phyloP scores from a whole-genome alignment of 2,329 filamentous ascomycete genomes.

The Fusarium camptoceras region DNA sequence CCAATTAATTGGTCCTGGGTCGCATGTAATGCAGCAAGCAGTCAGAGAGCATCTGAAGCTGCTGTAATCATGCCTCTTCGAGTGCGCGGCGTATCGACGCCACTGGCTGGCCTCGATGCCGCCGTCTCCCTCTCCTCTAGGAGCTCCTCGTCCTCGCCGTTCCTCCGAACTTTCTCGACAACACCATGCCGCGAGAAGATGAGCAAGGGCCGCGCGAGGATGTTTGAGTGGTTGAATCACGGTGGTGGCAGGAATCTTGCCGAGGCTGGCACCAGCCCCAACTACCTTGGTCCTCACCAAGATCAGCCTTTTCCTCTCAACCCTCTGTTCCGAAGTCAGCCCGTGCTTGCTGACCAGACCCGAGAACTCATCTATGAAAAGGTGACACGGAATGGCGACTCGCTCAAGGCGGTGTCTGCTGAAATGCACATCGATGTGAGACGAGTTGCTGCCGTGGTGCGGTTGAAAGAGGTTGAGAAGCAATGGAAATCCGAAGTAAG shows the following conservation, averaged over 20 bases:
- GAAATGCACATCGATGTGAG: conserved; percentile 83
- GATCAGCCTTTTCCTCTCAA: conserved; percentile 80
- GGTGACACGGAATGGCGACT: conserved; percentile 73
- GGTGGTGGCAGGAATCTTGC: conserved; percentile 42
- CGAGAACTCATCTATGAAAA: conserved; percentile 79
- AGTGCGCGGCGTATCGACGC: conserved; percentile 46
- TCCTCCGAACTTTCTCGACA: conserved; percentile 54
- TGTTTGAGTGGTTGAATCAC: conserved; percentile 55
- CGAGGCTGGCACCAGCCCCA: conserved; percentile 45
- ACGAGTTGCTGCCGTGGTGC: conserved; percentile 85
- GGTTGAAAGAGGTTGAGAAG: conserved; percentile 88
- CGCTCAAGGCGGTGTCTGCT: conserved; percentile 81
- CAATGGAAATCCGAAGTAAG: conserved; percentile 81
- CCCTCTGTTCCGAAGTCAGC: conserved; percentile 74
- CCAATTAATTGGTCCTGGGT: conserved; percentile 41
- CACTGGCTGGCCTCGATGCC: conserved; percentile 50
- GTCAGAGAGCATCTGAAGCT: conserved; percentile 33
- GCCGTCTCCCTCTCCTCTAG: conserved; percentile 35
- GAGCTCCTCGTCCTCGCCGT: conserved; percentile 20
- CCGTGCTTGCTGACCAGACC: conserved; percentile 78
- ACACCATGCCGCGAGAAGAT: conserved; percentile 55
- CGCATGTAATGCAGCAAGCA: conserved; percentile 43
- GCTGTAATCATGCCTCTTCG: conserved; percentile 50
- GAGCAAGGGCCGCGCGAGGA: conserved; percentile 52
- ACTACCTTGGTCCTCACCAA: conserved; percentile 54